Conservation (phyloP, 2,329 filamentous ascomycete species). For the Penicillium sp. region DNA sequence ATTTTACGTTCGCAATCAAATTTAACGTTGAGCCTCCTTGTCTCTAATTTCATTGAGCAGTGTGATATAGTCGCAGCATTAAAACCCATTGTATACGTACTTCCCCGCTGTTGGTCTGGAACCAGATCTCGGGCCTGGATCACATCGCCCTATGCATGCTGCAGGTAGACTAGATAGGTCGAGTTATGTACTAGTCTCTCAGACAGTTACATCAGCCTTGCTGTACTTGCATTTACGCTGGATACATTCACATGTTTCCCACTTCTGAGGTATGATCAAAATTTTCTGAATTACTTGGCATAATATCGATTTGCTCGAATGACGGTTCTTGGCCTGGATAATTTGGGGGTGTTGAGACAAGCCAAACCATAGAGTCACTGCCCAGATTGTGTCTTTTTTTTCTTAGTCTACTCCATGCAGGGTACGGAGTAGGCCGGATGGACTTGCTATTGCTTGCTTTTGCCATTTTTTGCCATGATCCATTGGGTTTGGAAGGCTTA, state of each 20-base stretch:
- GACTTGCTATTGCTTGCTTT: background rate
- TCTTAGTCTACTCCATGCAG: background rate
- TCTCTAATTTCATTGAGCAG: background rate
- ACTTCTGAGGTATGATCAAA: background rate
- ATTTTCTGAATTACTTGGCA: background rate
- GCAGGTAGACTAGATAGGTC: background rate
- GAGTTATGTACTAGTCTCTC: background rate
- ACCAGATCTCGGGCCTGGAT: background rate
- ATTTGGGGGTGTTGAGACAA: background rate
- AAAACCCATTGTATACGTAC: background rate
- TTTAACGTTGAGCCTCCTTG: background rate
- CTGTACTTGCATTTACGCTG: background rate
- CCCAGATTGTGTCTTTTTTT: no score
- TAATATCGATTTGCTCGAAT: background rate
- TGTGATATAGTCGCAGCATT: background rate
- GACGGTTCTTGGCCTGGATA: background rate
- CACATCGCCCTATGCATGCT: background rate
- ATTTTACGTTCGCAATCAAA: background rate
- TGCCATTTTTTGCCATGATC: background rate
- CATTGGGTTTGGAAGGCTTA: background rate
- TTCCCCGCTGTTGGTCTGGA: background rate
- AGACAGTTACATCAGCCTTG: background rate
- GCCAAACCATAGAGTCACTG: background rate
- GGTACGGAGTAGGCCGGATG: background rate
- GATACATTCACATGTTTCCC: background rate